phyloP scores from a whole-genome alignment of 352 stramenopile species.

The Pythium graminicola region DNA sequence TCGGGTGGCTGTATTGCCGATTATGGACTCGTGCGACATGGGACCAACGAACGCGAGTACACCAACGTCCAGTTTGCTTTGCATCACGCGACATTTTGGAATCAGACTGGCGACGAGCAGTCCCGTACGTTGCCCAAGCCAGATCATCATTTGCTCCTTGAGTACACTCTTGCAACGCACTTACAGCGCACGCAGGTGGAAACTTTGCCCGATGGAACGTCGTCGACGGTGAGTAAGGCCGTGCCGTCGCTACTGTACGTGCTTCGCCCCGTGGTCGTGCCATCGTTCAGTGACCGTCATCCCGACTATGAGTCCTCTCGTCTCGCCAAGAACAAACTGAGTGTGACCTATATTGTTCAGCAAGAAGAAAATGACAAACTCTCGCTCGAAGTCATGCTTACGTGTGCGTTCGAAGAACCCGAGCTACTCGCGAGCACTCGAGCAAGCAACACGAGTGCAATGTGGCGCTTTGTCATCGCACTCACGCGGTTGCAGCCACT shows the following conservation, averaged over 20 bases:
- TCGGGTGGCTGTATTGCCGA: constrained; percentile 34
- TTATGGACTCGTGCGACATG: constrained; percentile 45
- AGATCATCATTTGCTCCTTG: constrained; percentile 48
- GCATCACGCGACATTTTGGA: constrained; percentile 31
- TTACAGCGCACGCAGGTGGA: constrained; percentile 52
- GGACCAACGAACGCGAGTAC: constrained; percentile 61
- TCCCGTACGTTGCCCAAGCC: constrained; percentile 3
- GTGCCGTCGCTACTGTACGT: constrained; percentile 63
- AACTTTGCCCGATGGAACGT: constrained; percentile 17
- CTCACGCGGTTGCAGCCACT: constrained; percentile 54
- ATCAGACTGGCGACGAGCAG: constrained; percentile 5
- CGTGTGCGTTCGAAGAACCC: constrained; percentile 22
- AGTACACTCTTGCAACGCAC: constrained; percentile 53
- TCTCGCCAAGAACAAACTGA: constrained; percentile 41
- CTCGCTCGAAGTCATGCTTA: constrained; percentile 57
- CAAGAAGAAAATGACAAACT: constrained; percentile 32
- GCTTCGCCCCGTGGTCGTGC: constrained; percentile 40
- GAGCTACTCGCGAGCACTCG: constrained; percentile 19
- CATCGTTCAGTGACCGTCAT: constrained; percentile 26
- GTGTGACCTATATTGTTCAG: constrained; percentile 69
- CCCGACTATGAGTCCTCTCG: constrained; percentile 28
- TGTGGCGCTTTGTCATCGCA: constrained; percentile 47
- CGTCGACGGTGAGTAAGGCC: constrained; percentile 21
- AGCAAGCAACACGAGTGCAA: constrained; percentile 38
- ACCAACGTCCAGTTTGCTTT: constrained; percentile 47